Evolutionary conservation across 768 basidiomycete genomes (phyloP), one percentile per base, ranked within the genome.

Genomic region (Tulasnella sp.): DNA sequence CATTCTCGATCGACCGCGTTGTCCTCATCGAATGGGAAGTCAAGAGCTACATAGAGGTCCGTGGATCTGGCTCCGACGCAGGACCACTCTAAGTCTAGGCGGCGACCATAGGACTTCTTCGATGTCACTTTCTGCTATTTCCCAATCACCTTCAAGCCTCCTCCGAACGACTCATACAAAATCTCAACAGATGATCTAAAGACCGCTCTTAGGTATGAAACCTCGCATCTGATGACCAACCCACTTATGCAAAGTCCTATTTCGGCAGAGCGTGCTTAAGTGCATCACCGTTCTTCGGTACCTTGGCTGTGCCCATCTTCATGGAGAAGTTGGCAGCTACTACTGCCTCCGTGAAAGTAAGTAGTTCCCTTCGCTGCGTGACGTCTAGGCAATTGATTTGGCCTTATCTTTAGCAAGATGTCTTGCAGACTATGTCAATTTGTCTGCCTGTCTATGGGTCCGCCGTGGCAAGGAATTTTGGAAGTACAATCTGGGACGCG

Each of bases 61-160:
- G 86, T 77, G 22, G 59, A n/a, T 36, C n/a, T 8, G 17, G 11
- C 3, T 19, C 1, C 16, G 11, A 32, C 19, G 19, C 16, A 14
- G 19, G 19, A 17, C 16, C 8, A 62, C 62, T 52, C 3, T 29
- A 34, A 34, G 8, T 16, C 26, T 29, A 16, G n/a, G 63, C 22
- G 16, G 35, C 19, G 39, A 36, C 40, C 7, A 6, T 76, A 98
- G 94, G 86, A 89, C 67, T 83, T 98, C 64, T 98, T 96, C 81
- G 93, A 98, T 77, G 89, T 98, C 78, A 91, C 90, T 0, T 98
- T 95, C 79, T 98, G 97, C 79, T 99, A 99, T 79, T 99, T 98
- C 81, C 97, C 97, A 0, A 98, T 99, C 71, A 93, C 94, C 0
- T 99, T 97, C 82, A 86, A 91, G 72, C 94, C 96, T 9, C 94